Evolutionary conservation across 805 yeast genomes (phyloP), one percentile per base, ranked within the genome.

Genomic region (Zygoascus bituminiphila): DNA sequence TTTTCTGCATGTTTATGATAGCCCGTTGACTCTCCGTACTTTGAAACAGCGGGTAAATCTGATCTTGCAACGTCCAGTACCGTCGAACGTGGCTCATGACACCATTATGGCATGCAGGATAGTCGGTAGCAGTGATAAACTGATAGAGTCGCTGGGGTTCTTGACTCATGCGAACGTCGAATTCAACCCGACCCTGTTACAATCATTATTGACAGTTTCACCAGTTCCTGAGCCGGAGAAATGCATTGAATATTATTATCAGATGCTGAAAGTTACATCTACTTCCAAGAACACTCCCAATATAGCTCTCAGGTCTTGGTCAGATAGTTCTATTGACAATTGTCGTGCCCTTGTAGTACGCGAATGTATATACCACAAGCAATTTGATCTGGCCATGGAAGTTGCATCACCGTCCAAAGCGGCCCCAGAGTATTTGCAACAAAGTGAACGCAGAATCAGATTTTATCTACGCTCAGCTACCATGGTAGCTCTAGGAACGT

Each of bases 1-100:
- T 2, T 41, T 41, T 24, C 22, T 41, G 20, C 44, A 41, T n/a
- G 35, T 41, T 7, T 41, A 22, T 41, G 44, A 41, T 23, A 14
- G 14, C 15, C 44, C 44, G 35, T 24, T 41, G 44, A 25, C 44
- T n/a, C 17, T 22, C 8, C 44, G 22, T 4, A 41, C 15, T n/a
- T 35, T 41, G 9, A 23, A 25, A 14, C 9, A 41, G 4, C 19
- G 44, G n/a, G 17, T 41, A 4, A 15, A 25, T 9, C 15, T 41
- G 7, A 21, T 41, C 14, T 4, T 25, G 14, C 17, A 24, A 21
- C 25, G 17, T 9, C 7, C 35, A 8, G 44, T 41, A 6, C 15
- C 44, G 5, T 41, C 44, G 9, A 10, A 14, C 17, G 22, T 26
- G 14, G 44, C 44, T 21, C 31, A 22, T 12, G 44, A 41, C 15